These are phyloP conservation scores for Fusarium domesticum DNA, from an alignment of 2,329 filamentous ascomycete species.

Conservation along the genomic window DNA sequence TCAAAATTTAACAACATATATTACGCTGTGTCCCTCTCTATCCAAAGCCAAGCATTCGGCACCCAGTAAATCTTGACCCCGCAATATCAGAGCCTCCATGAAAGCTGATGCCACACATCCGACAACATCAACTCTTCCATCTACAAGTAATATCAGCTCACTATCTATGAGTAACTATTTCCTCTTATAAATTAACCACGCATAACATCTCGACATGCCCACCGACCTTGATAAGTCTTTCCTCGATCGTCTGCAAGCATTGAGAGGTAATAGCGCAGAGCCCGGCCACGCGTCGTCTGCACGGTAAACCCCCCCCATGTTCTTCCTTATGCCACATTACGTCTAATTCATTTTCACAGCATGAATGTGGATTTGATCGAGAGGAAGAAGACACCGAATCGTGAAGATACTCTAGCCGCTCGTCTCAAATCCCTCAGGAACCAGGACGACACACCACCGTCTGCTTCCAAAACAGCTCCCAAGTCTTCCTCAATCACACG, in stretches of 20 bases:
- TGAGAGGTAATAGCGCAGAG: slow-evolving; percentile 39
- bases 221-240: slow-evolving; percentile 45
- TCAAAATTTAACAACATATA: not conserved
- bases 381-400: slow-evolving; percentile 41
- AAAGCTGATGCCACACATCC: not conserved
- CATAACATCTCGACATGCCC: slow-evolving; percentile 33
- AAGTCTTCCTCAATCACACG: slow-evolving; percentile 1
- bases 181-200: no score
- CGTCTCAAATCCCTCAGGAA: slow-evolving; percentile 51
- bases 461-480: slow-evolving; percentile 2
- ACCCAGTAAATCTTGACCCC: slow-evolving; percentile 6
- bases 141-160: no score
- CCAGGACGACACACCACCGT: slow-evolving; percentile 31
- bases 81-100: slow-evolving; percentile 4
- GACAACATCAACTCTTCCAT: slow-evolving; percentile 7
- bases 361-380: slow-evolving; percentile 40
- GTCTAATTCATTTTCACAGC: no score
- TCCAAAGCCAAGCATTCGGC: slow-evolving; percentile 8
- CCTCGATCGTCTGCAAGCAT: slow-evolving; percentile 53
- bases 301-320: slow-evolving; percentile 37
- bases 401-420: slow-evolving; percentile 50
- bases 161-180: no score
- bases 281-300: slow-evolving; percentile 34
- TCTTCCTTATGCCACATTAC: no score
- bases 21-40: not conserved